phyloP scores from a whole-genome alignment of 345 rosid genomes.

The Gynandropsis gynandra region DNA sequence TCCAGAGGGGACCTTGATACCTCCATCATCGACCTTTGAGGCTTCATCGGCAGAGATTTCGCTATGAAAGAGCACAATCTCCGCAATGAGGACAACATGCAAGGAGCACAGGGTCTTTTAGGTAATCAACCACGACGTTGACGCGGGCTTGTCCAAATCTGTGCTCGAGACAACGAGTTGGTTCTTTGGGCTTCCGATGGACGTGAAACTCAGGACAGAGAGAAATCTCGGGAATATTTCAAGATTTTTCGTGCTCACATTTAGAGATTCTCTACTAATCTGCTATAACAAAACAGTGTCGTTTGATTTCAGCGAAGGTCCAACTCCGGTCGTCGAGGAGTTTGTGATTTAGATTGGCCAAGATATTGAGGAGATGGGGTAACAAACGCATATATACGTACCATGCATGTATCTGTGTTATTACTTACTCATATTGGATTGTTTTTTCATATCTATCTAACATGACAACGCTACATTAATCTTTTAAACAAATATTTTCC shows the following conservation, averaged over 20 bases:
- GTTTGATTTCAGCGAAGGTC: slow-evolving; percentile 19
- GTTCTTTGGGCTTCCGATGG: slow-evolving; percentile 32
- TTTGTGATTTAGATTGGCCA: slow-evolving; percentile 32
- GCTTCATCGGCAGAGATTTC: slow-evolving; percentile 37
- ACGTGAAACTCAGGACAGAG: slow-evolving; percentile 27
- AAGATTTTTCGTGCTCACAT: slow-evolving; percentile 44
- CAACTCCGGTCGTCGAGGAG: slow-evolving; percentile 24
- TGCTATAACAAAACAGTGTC: slow-evolving; percentile 61
- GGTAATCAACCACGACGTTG: slow-evolving; percentile 56
- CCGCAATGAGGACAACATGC: slow-evolving; percentile 38
- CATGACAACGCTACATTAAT: too few relatives aligned
- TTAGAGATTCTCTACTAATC: slow-evolving; percentile 37
- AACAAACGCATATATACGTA: too few relatives aligned
- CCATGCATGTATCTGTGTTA: too few relatives aligned
- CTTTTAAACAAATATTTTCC: too few relatives aligned
- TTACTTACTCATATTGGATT: too few relatives aligned
- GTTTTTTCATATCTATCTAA: neutral
- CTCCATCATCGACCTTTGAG: slow-evolving; percentile 43
- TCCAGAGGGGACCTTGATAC: slow-evolving; percentile 33
- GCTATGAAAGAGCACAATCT: slow-evolving; percentile 25
- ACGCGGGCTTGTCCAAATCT: slow-evolving; percentile 24
- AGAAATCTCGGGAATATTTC: slow-evolving; percentile 23
- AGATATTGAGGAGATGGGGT: slow-evolving; percentile 35
- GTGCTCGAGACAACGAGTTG: slow-evolving; percentile 26
- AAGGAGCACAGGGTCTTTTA: slow-evolving; percentile 53